Evolutionary conservation across 768 basidiomycete species (phyloP), one percentile per base, ranked within the genome.

Genomic region (Serendipita vermifera): DNA sequence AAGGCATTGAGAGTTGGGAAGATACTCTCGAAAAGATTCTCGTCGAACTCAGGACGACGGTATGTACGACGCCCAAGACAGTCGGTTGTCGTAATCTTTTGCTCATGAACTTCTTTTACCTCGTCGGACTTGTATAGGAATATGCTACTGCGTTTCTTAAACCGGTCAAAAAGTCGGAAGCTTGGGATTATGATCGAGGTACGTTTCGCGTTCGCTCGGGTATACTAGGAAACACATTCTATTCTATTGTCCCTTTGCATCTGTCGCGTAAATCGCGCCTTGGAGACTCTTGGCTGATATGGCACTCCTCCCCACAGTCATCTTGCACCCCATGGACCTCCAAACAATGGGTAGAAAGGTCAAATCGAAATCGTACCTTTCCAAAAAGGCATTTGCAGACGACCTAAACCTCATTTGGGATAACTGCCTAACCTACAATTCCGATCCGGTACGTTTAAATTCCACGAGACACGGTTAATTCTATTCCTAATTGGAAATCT

Each of bases 321-420:
- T 99, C 68, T 71, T 83, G 56, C 82, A 82, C 60, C 92, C 96
- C 3, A 99, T 99, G 96, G 96, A 99, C 72, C 75, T 98, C 39
- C 82, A 82, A 59, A 87, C 92, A 0, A 87, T 99, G 79, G 75
- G 84, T 54, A 90, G 83, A 77, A 93, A 93, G 70, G 85, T 97
- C 66, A 98, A 96, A 72, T 73, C 78, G 58, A 88, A 87, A 66
- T 77, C 80, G 46, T 97, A 96, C 77, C 92, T 93, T 70, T 88
- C 83, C 29, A 98, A 98, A 71, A 76, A 81, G 60, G 87, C 93
- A 63, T 98, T 99, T 70, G 84, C 85, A 60, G 84, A 87, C 58
- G 96, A 99, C 70, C 73, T 99, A 38, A 88, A 94, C 62, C 79
- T 97, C 59, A 97, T 99, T 62, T 99, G 96, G 96, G 81, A 81